phyloP scores from a whole-genome alignment of 495 filamentous ascomycete species.

The Neurospora tetraspora region DNA sequence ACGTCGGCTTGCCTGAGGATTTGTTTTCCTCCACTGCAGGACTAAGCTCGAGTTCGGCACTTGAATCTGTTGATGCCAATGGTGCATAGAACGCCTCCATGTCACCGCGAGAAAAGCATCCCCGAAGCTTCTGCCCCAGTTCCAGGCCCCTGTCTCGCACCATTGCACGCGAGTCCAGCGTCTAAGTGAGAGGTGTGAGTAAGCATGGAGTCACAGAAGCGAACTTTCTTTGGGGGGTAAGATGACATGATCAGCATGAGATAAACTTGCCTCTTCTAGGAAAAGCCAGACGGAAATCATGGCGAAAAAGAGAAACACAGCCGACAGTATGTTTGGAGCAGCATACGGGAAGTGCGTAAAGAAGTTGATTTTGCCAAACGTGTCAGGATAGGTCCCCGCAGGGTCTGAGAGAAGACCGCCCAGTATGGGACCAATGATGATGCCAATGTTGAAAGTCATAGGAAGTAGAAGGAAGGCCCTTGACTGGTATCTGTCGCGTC shows the following conservation, averaged over 20 bases:
- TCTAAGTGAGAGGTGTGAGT: conserved; percentile 30
- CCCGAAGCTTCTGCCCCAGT: conserved; percentile 20
- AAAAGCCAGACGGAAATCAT: conserved; percentile 49
- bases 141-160: conserved; percentile 39
- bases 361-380: conserved; percentile 62
- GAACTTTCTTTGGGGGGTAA: neutral
- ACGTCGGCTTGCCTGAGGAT: neutral
- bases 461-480: conserved; percentile 60
- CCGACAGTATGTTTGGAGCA: conserved; percentile 64
- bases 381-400: conserved; percentile 53
- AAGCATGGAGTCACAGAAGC: neutral
- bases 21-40: neutral
- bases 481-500: conserved; percentile 39
- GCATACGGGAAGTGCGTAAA: conserved; percentile 63
- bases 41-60: neutral
- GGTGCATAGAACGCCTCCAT: conserved; percentile 6
- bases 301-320: conserved; percentile 50
- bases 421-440: conserved; percentile 65
- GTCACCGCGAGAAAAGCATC: conserved; percentile 6
- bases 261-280: conserved; percentile 53
- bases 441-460: conserved; percentile 70
- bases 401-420: conserved; percentile 70
- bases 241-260: neutral
- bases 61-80: conserved; percentile 9
- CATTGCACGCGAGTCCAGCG: conserved; percentile 37